Conservation (phyloP, 257 asterid genomes). For the Capsicum pubescens region DNA sequence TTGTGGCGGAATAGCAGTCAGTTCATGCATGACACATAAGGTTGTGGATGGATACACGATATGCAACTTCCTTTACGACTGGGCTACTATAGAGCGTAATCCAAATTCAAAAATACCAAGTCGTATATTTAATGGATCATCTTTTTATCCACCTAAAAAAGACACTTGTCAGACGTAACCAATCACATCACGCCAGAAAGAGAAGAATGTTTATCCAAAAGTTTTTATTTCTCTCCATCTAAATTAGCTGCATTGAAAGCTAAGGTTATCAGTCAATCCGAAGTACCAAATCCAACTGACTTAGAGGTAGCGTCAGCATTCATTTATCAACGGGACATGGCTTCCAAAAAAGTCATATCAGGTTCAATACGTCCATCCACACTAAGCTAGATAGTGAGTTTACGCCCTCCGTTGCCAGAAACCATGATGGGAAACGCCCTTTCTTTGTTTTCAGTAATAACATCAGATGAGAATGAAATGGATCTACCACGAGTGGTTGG, state of each 20-base stretch:
- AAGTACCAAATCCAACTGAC: not conserved
- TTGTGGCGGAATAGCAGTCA: slow-evolving; percentile 19
- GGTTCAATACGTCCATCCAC: not conserved
- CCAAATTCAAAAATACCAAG: not conserved
- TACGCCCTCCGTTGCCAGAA: not conserved
- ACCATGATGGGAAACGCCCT: not conserved
- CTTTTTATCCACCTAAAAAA: not conserved
- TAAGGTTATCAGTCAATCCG: not conserved
- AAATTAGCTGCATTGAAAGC: not conserved
- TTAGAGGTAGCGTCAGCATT: not conserved
- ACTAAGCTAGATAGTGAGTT: not conserved
- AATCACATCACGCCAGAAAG: not conserved
- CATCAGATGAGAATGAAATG: not conserved
- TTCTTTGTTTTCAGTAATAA: not conserved
- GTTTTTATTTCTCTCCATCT: not conserved
- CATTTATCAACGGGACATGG: not conserved
- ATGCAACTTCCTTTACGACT: not conserved
- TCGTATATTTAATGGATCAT: not conserved
- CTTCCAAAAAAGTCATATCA: not conserved
- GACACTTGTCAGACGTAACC: not conserved
- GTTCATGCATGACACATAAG: not conserved
- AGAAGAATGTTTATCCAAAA: not conserved
- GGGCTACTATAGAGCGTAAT: not conserved
- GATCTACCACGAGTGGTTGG: not conserved
- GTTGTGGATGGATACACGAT: not conserved